A percentile compares a stretch with the other conserved stretches of the same genome.
phyloP scores from a whole-genome alignment of 306 rosid genomes.

The Dryas octopetala region DNA sequence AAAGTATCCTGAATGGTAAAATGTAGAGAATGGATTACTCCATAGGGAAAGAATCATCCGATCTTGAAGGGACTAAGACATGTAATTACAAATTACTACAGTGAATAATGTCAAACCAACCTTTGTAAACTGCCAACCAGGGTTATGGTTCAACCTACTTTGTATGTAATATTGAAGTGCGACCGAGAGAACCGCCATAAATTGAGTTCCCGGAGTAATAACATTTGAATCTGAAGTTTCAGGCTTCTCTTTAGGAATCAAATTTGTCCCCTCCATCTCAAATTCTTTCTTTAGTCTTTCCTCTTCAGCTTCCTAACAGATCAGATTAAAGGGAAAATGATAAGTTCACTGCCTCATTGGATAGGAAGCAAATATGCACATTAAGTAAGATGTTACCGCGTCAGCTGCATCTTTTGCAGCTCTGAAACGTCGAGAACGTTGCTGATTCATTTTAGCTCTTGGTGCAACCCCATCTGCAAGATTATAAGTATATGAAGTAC shows the following conservation, averaged over 20 bases:
- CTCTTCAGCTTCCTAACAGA: conserved; percentile 86
- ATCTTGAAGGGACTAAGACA: conserved; percentile 39
- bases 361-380: conserved; percentile 19
- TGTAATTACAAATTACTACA: conserved; percentile 13
- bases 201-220: conserved; percentile 93
- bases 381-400: conserved; percentile 54
- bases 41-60: conserved; percentile 38
- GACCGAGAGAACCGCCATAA: conserved; percentile 82
- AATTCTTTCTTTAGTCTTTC: conserved; percentile 75
- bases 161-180: conserved; percentile 93
- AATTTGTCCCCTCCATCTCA: conserved; percentile 54
- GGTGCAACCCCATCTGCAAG: conserved; percentile 93
- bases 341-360: conserved; percentile 27
- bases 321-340: conserved; percentile 7
- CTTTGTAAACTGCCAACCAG: conserved; percentile 81
- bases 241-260: conserved; percentile 58
- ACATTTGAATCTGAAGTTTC: conserved; percentile 89
- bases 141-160: conserved; percentile 71
- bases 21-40: conserved; percentile 48
- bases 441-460: conserved; percentile 99
- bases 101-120: conserved; percentile 44
- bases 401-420: conserved; percentile 98
- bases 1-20: conserved; percentile 49
- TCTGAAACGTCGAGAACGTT: conserved; percentile 92
- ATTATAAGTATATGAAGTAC: not conserved